A percentile compares a stretch with the other conserved stretches of the same genome.
Conservation (phyloP, 768 basidiomycete genomes). For the Russula earlei region DNA sequence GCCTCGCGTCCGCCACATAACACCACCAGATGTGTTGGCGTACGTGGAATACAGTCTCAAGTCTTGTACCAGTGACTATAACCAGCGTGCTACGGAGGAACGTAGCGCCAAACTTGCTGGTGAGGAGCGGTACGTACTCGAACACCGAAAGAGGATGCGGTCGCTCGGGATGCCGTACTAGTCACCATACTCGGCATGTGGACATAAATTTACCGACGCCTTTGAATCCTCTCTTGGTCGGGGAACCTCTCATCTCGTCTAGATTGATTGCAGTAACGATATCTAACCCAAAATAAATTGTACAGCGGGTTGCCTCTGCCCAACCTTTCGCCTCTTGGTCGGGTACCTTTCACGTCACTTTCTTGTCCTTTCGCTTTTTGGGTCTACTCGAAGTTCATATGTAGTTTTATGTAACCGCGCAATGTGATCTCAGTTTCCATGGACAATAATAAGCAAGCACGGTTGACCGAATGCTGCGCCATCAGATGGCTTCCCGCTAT, state of each 20-base stretch:
- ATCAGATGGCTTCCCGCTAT: too few relatives aligned
- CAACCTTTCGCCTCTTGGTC: background rate
- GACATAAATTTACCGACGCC: too few relatives aligned
- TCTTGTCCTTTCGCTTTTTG: background rate
- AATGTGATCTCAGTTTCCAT: too few relatives aligned
- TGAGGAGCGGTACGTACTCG: background rate
- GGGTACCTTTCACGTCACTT: background rate
- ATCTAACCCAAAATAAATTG: too few relatives aligned
- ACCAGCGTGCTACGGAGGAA: background rate
- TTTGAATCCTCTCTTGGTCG: too few relatives aligned
- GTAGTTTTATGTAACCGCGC: background rate
- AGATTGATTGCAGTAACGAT: too few relatives aligned
- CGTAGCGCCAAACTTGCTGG: background rate
- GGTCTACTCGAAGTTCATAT: background rate
- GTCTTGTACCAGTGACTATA: background rate
- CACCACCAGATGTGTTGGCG: background rate
- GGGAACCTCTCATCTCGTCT: too few relatives aligned
- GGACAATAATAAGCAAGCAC: too few relatives aligned
- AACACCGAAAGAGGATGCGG: background rate
- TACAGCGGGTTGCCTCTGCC: too few relatives aligned
- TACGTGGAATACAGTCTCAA: conserved; percentile 6
- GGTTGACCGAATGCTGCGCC: too few relatives aligned
- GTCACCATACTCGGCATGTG: background rate
- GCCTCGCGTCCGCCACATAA: background rate
- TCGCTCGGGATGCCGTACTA: background rate